Base-by-base conservation (phyloP, 2,329 filamentous ascomycete species). In the Cordyceps tenuipes region DNA sequence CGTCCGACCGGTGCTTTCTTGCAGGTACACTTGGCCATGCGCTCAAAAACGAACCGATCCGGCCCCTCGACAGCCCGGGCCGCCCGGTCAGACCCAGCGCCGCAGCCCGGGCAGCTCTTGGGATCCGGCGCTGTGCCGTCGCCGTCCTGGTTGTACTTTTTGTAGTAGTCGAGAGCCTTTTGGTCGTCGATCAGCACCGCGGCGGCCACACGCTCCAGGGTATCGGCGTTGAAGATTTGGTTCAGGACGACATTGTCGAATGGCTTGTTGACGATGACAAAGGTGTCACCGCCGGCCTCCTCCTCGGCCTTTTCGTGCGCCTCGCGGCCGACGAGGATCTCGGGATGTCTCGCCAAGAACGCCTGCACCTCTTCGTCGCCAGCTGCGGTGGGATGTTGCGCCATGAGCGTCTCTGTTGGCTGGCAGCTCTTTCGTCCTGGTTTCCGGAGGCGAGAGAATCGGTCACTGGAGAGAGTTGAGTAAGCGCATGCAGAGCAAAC, bases 11-110 rank as follows among this genome's bases (percentile, higher is more conserved):
- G 53, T 39, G 41, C 44, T 39, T 12, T 26, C 10, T 5, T 17
- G 43, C 53, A 56, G 13, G 41, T 47, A n/a, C 53, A 56, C 53
- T 46, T 56, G 9, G 36, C 53, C 53, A 56, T 48, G 43, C 53
- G 53, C 26, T 47, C 26, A 2, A 23, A 17, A 9, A 56, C 17
- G 19, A 47, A 56, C 12, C 44, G 26, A 26, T 56, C 53, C 41
- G 53, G 53, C 17, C 43, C 53, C 15, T 56, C 5, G 26, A 17
- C 2, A n/a, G 3, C 5, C n/a, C 9, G 3, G n/a, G 9, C 53
- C 26, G 41, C 53, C 26, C 53, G 26, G 26, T n/a, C 36, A 5
- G 53, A 46, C 43, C 53, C 53, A 29, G 44, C 53, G 43, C 53
- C 53, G 12, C 53, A 56, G n/a, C 44, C 53, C 13, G 41, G 53